These are phyloP conservation scores for Microthyrium microscopicum DNA, from an alignment of 2,329 filamentous ascomycete species.

Conservation along the genomic window DNA sequence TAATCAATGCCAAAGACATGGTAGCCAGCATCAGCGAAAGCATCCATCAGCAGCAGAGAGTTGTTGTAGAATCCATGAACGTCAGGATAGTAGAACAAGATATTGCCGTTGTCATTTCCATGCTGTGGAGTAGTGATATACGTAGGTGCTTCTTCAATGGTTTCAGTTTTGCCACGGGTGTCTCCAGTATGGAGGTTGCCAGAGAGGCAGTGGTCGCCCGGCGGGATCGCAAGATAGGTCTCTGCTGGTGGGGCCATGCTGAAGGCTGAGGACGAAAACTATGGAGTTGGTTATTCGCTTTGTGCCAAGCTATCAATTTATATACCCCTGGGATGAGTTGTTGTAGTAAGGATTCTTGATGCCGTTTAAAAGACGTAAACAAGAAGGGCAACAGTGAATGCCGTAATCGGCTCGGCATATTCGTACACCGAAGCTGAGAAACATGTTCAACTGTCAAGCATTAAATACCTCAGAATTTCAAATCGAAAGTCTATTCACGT, in stretches of 20 bases:
- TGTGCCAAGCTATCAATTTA: no score
- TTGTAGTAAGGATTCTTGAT: no score
- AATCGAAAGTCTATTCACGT: no score
- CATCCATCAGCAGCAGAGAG: slow-evolving; percentile 29
- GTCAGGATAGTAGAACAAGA: slow-evolving; percentile 31
- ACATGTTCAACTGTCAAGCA: no score
- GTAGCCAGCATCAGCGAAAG: slow-evolving; percentile 28
- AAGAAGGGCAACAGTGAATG: no score
- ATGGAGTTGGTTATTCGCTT: no score
- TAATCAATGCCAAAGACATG: slow-evolving; percentile 28
- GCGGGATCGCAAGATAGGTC: slow-evolving; percentile 16
- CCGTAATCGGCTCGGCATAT: no score
- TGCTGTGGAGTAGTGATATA: slow-evolving; percentile 19
- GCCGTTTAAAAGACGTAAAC: no score
- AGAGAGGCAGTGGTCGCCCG: slow-evolving; percentile 23
- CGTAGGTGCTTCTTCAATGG: slow-evolving; percentile 21
- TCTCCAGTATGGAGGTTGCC: slow-evolving; percentile 25
- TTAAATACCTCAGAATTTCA: no score
- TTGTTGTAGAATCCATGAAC: slow-evolving; percentile 29
- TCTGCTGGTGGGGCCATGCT: background rate
- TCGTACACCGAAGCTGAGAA: no score
- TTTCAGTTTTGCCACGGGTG: slow-evolving; percentile 19
- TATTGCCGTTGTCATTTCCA: slow-evolving; percentile 22
- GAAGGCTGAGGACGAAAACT: no score
- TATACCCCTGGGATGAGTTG: no score